Conservation (phyloP, 2,329 filamentous ascomycete species). For the Penicillium polonicum region DNA sequence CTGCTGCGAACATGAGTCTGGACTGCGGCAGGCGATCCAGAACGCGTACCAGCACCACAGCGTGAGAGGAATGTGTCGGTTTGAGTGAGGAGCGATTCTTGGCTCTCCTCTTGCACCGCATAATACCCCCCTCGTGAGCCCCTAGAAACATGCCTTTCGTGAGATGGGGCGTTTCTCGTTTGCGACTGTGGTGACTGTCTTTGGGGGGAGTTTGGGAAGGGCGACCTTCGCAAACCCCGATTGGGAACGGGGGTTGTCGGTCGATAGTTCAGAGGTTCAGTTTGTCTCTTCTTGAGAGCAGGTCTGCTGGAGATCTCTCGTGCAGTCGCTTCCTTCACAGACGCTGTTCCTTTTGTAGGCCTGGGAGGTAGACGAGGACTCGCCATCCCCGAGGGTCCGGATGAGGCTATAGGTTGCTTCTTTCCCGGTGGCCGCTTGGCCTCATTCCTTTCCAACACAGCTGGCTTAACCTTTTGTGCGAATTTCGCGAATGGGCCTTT, state of each 20-base stretch:
- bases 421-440: slow-evolving; percentile 20
- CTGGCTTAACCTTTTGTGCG: slow-evolving; percentile 36
- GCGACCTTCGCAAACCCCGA: slow-evolving; percentile 30
- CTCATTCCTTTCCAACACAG: slow-evolving; percentile 27
- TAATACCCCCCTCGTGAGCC: slow-evolving; percentile 33
- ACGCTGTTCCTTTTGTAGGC: slow-evolving; percentile 18
- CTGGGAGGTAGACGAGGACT: slow-evolving; percentile 14
- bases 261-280: slow-evolving; percentile 12
- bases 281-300: slow-evolving; percentile 10
- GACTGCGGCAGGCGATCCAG: slow-evolving; percentile 40
- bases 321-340: slow-evolving; percentile 17
- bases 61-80: slow-evolving; percentile 46
- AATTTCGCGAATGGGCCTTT: slow-evolving; percentile 34
- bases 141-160: slow-evolving; percentile 15
- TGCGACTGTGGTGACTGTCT: slow-evolving; percentile 24
- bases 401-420: slow-evolving; percentile 19
- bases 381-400: slow-evolving; percentile 4
- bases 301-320: slow-evolving; percentile 12
- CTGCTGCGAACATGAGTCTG: slow-evolving; percentile 45
- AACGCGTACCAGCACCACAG: slow-evolving; percentile 35
- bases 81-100: slow-evolving; percentile 43
- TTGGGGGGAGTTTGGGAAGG: slow-evolving; percentile 25
- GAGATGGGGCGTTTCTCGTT: slow-evolving; percentile 18
- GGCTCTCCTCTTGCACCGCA: slow-evolving; percentile 38
- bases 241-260: slow-evolving; percentile 29